These are phyloP conservation scores for Chaetomium globosum DNA, from an alignment of 2,329 filamentous ascomycete genomes.

Conservation along the genomic window DNA sequence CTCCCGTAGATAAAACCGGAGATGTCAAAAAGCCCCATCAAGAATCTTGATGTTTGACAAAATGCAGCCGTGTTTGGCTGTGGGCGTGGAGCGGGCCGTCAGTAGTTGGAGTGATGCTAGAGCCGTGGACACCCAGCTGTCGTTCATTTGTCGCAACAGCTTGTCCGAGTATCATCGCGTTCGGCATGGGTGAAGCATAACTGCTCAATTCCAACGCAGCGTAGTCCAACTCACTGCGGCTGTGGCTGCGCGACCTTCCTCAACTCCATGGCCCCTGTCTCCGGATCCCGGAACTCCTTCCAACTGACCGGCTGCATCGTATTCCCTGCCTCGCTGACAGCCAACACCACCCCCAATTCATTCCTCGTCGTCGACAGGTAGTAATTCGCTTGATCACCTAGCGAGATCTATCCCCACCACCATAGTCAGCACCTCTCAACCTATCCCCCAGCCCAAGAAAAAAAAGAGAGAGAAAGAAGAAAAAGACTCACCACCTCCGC, in stretches of 20 bases:
- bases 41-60: neutral
- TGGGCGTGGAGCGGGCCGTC: neutral
- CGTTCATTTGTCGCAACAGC: neutral
- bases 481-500: conserved; percentile 72
- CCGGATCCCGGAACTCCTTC: conserved; percentile 88
- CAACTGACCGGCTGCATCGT: conserved; percentile 92
- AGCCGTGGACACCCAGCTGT: neutral
- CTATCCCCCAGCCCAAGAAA: neutral
- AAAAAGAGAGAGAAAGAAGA: neutral
- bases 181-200: neutral
- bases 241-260: conserved; percentile 95
- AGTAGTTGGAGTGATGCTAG: neutral
- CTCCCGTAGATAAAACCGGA: neutral
- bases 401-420: conserved; percentile 63
- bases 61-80: conserved; percentile 8
- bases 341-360: conserved; percentile 91
- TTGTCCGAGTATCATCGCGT: neutral
- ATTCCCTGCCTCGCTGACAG: conserved; percentile 82
- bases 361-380: conserved; percentile 93
- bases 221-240: conserved; percentile 17
- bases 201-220: neutral
- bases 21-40: neutral
- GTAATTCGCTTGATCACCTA: conserved; percentile 93
- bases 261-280: conserved; percentile 73
- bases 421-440: neutral